Base-by-base conservation (phyloP, 208 protist species). In the Perkinsela sp. region DNA sequence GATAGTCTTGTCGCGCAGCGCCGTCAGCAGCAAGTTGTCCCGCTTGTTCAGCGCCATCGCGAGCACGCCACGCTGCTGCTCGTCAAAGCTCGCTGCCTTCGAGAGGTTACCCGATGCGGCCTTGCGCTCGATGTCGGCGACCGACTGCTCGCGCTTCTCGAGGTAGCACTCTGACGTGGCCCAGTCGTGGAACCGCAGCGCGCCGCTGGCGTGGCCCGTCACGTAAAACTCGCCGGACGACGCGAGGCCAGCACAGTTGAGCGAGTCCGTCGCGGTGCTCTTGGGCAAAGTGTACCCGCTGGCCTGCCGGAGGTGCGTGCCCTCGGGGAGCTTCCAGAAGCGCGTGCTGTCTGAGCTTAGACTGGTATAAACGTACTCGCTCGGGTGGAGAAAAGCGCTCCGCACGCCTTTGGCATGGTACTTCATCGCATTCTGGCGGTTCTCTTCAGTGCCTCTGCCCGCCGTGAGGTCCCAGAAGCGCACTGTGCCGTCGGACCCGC, bases 331-430 rank as follows among this genome's bases (percentile, higher is more conserved):
- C 66, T 85, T 79, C 93, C 93, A 98, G 68, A 98, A 83, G 31
- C 97, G 98, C 29, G 99, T 89, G 66, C 96, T 88, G 77, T 99
- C 97, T 0, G 93, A 78, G 13, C 87, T 84, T 48, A 81, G 96
- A 0, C 90, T 91, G 1, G 87, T 87, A 40, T 98, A 95, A n/a
- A 81, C 80, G 66, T 80, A 85, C 71, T 96, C 92, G 28, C 73
- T 76, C 2, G 85, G 81, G 70, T 92, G 89, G 29, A 97, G 29
- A 0, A 80, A 73, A 6, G 98, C 31, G 28, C 85, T 78, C 29
- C 96, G 85, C 1, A 99, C 89, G 28, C 83, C 76, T 75, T 99
- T 98, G 83, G 98, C 99, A 83, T 99, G 97, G 67, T 98, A 88
- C 28, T 96, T 99, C 1, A 99, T 78, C 6, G 77, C 86, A 22